phyloP scores from a whole-genome alignment of 352 stramenopile genomes.

The Phytopythium chamaehyphon region DNA sequence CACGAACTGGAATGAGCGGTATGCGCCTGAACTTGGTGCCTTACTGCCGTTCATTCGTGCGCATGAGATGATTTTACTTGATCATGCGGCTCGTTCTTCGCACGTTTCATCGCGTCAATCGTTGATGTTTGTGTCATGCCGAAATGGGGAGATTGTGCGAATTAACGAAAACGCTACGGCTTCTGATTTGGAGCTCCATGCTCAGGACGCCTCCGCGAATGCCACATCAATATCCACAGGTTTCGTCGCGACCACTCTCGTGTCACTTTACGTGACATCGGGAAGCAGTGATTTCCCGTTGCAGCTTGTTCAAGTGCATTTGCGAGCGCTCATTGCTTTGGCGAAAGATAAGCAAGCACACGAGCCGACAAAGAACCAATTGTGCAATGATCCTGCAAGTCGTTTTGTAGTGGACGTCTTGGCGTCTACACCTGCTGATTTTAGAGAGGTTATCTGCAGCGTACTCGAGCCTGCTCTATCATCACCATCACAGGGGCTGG shows the following conservation, averaged over 20 bases:
- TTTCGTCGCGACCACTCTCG: constrained; percentile 23
- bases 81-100: constrained; percentile 51
- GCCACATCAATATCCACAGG: neutral
- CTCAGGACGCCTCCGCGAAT: neutral
- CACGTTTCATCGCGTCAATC: constrained; percentile 6
- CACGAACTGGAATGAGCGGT: constrained; percentile 54
- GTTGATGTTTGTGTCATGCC: constrained; percentile 61
- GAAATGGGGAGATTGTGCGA: constrained; percentile 52
- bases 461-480: constrained; percentile 22
- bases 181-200: constrained; percentile 39
- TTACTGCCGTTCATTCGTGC: constrained; percentile 64
- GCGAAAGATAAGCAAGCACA: neutral
- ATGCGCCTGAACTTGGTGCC: constrained; percentile 52
- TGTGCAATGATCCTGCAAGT: constrained; percentile 4
- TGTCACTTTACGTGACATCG: constrained; percentile 64
- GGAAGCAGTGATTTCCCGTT: constrained; percentile 51
- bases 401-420: constrained; percentile 53
- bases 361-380: neutral
- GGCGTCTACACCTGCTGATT: constrained; percentile 46
- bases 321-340: constrained; percentile 34
- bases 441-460: constrained; percentile 38
- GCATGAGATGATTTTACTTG: constrained; percentile 80
- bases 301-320: constrained; percentile 63
- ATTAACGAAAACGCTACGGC: constrained; percentile 53
- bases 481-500: neutral